Base-by-base conservation (phyloP, 257 asterid species). In the Scutellaria barbata region DNA sequence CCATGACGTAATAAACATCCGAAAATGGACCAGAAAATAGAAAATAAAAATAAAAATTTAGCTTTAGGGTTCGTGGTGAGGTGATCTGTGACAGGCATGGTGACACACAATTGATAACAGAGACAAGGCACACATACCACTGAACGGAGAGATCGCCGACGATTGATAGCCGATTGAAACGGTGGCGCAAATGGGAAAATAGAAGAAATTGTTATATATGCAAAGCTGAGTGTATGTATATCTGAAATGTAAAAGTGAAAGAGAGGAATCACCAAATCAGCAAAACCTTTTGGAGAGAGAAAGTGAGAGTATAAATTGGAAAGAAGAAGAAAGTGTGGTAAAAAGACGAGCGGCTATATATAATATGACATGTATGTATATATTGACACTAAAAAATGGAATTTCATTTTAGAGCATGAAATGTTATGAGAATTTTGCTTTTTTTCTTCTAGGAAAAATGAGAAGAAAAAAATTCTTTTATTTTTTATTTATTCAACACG, bases 241-340 rank as follows among this genome's bases (percentile, higher is more conserved):
- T 61, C n/a, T 50, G 41, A n/a, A 75, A 59, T 68, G 41, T 74
- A 41, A 60, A 61, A 13, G 30, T 33, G 47, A 25, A 18, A 39
- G 41, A 75, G 63, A 70, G 74, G 60, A 74, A 77, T 65, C 79
- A 68, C 76, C 86, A 74, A 74, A 79, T 65, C 79, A 68, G 78
- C 86, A 76, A 74, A 79, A 76, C 73, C 79, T 73, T 69, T 25
- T 46, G 20, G 79, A 76, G 77, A 67, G 75, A 76, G 77, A 77
- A 3, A 56, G 69, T 47, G 65, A 56, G 63, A 55, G 42, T 42
- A 39, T 41, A 46, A 76, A 76, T 76, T 50, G 75, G 73, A 62
- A 63, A 39, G 75, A 47, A 9, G 64, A 54, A 12, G 78, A 63
- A 71, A 60, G 74, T 42, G 52, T 47, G 62, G 63, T 5, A 55